Base-by-base conservation (phyloP, 306 rosid genomes). In the Trifolium repens region DNA sequence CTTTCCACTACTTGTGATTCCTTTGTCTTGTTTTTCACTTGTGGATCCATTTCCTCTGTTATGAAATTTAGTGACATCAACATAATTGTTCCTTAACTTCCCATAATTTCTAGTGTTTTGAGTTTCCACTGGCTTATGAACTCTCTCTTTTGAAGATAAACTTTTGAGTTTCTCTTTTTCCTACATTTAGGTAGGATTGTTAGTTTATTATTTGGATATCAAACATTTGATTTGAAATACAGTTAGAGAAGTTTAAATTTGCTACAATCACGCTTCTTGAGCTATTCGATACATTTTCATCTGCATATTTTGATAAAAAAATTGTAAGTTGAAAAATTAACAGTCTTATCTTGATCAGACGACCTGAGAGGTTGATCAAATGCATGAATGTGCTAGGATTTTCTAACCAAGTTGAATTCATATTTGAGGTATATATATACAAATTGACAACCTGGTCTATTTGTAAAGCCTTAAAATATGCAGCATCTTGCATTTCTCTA, bases 401-500 rank as follows among this genome's bases (percentile, higher is more conserved):
- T 46, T 5, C 16, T 12, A 4, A 46, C 50, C 15, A 11, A 44
- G 50, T 3, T 1, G 4, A 10, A 4, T 11, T 44, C 49, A 44
- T 44, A 12, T 44, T 3, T 4, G 46, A 44, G 4, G 14, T 43
- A 2, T 10, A 62, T 17, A 17, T 17, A 17, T 17, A 17, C 19
- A 17, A 17, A 17, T 7, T 53, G 59, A 17, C 3, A 9, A 90
- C 96, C 92, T 80, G 81, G 86, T 93, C 98, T 46, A 81, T 71
- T 59, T 80, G 75, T 19, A 93, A 85, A 79, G 96, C 87, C 34
- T 90, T 88, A 78, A 84, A 75, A 88, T 89, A 91, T 27, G 90
- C 96, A 73, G 83, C 91, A 4, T 93, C 97, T 83, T 91, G 97
- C 60, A 91, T 93, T 79, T 93, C 97, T 84, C 90, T 78, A 19